Evolutionary conservation across 805 yeast species (phyloP).

Genomic region (Priceomyces medius): DNA sequence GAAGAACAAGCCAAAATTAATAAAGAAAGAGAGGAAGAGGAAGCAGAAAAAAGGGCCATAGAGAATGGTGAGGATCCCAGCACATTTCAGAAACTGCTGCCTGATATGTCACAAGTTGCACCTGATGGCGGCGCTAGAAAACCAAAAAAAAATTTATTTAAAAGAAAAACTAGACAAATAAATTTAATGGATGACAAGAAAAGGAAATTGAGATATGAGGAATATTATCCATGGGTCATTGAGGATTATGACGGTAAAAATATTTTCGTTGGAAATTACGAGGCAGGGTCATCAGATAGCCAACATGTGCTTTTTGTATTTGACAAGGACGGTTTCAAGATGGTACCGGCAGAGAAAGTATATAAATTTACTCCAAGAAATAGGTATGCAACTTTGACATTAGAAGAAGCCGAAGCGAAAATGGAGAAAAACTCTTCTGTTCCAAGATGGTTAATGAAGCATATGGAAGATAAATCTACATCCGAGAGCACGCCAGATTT

Average conservation of each 20-base stretch:
- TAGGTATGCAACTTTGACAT: constrained; percentile 86
- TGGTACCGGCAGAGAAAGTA: constrained; percentile 94
- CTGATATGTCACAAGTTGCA: constrained; percentile 69
- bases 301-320: constrained; percentile 77
- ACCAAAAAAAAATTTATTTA: constrained; percentile 55
- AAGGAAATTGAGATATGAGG: constrained; percentile 86
- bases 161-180: constrained; percentile 82
- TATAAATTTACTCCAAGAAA: constrained; percentile 92
- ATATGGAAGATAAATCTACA: constrained; percentile 59
- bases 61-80: constrained; percentile 14
- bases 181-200: constrained; percentile 79
- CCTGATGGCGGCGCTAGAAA: constrained; percentile 90
- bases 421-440: constrained; percentile 78
- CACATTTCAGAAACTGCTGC: constrained; percentile 30
- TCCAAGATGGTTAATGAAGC: constrained; percentile 96
- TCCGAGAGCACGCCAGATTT: constrained; percentile 46
- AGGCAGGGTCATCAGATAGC: constrained; percentile 84
- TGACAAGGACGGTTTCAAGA: constrained; percentile 83
- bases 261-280: constrained; percentile 94
- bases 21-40: constrained; percentile 19
- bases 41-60: constrained; percentile 15
- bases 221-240: constrained; percentile 96
- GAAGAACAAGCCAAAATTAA: constrained; percentile 27
- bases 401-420: constrained; percentile 94
- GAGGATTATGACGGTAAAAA: constrained; percentile 95